Conservation (phyloP, 169 alveolate species). For the Toxoplasma gondii region DNA sequence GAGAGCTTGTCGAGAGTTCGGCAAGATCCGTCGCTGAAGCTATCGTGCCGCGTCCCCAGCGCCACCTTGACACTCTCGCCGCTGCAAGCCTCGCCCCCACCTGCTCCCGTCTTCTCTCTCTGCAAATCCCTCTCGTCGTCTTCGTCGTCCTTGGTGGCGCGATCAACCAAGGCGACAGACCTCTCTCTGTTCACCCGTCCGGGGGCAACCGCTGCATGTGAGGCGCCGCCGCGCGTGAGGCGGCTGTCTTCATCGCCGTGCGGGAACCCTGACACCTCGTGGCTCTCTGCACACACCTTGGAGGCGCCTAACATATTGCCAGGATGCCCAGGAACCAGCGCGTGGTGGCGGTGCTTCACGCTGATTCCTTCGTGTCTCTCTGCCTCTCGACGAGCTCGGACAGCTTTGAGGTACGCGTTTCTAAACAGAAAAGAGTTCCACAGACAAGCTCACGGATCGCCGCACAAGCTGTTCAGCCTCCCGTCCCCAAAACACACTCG, state of each 20-base stretch:
- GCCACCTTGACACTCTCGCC: too few relatives aligned
- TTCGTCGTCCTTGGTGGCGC: neutral
- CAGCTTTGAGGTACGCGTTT: constrained; percentile 57
- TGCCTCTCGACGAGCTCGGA: constrained; percentile 47
- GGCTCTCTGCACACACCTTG: neutral
- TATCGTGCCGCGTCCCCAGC: too few relatives aligned
- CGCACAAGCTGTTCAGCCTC: too few relatives aligned
- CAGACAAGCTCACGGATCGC: too few relatives aligned
- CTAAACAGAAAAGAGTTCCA: neutral
- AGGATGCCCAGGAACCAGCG: neutral
- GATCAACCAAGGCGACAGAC: neutral
- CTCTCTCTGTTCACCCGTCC: too few relatives aligned
- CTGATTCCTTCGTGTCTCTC: constrained; percentile 56
- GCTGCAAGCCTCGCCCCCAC: neutral
- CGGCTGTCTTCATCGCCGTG: too few relatives aligned
- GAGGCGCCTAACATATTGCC: neutral
- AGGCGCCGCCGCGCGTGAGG: too few relatives aligned
- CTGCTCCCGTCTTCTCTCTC: neutral
- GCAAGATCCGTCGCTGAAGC: too few relatives aligned
- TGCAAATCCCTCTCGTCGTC: neutral
- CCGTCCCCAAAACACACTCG: too few relatives aligned
- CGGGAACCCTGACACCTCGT: neutral
- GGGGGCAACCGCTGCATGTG: too few relatives aligned
- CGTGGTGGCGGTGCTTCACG: constrained; percentile 54
- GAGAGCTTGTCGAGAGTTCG: too few relatives aligned